A percentile compares a stretch with the other conserved stretches of the same genome.
Evolutionary conservation across 345 rosid species (phyloP).

Genomic region (Draba incana): DNA sequence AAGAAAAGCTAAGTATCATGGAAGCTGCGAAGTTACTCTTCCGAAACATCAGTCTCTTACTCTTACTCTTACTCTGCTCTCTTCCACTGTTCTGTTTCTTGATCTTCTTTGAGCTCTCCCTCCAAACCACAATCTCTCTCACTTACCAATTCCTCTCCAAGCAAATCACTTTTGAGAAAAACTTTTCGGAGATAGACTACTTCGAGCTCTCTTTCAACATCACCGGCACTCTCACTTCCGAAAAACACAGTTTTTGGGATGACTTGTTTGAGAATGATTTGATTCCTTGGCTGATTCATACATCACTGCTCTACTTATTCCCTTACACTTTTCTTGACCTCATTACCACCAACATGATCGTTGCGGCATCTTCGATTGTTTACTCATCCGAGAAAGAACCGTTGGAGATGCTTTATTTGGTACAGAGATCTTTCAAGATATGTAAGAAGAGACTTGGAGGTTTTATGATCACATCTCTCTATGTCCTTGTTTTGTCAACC

Average conservation of each 20-base stretch:
- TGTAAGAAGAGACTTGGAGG: constrained; percentile 36
- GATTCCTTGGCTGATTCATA: not conserved
- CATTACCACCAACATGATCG: not conserved
- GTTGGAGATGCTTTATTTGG: constrained; percentile 9
- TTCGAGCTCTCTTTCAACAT: too few species aligned
- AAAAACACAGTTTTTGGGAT: not conserved
- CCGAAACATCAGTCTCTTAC: constrained; percentile 26
- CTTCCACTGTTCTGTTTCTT: constrained; percentile 46
- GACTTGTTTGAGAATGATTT: constrained; percentile 10
- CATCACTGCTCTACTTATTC: not conserved
- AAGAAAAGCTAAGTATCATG: constrained; percentile 38
- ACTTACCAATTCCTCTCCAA: not conserved
- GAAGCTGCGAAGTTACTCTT: constrained; percentile 29
- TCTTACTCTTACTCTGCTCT: constrained; percentile 32
- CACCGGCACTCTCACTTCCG: too few species aligned
- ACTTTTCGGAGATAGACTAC: not conserved
- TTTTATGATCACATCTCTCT: constrained; percentile 48
- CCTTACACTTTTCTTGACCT: constrained; percentile 10
- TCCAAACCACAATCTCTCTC: not conserved
- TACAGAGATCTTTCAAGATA: constrained; percentile 14
- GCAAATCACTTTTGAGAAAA: not conserved
- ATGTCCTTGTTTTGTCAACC: constrained; percentile 42
- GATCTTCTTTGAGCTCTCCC: constrained; percentile 32
- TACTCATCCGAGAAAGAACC: constrained; percentile 23
- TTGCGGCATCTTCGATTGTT: not conserved